Conservation (phyloP, 768 basidiomycete species). For the Phanerochaete sordida region DNA sequence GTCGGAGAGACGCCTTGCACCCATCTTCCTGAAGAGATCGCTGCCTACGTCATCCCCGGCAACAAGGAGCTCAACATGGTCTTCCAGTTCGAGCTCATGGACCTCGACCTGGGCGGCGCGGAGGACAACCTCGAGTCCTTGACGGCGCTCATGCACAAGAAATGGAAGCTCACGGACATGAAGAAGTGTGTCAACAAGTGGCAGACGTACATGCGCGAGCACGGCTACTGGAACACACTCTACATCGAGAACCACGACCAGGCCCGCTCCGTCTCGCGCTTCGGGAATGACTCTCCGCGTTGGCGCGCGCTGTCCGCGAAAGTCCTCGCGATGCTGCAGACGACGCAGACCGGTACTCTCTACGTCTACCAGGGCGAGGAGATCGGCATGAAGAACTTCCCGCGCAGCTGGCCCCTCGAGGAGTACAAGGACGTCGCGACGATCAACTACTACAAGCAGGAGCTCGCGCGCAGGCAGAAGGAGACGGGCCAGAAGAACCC, state of each 20-base stretch:
- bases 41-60: constrained; percentile 50
- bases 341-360: constrained; percentile 62
- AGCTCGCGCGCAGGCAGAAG: constrained; percentile 29
- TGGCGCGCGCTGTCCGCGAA: constrained; percentile 62
- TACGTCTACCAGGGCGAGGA: constrained; percentile 79
- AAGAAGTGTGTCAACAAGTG: constrained; percentile 43
- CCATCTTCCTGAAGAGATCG: constrained; percentile 46
- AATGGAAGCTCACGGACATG: constrained; percentile 53
- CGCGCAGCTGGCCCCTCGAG: constrained; percentile 59
- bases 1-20: constrained; percentile 66
- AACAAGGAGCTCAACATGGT: constrained; percentile 66
- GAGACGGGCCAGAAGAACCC: constrained; percentile 32
- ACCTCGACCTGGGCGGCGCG: constrained; percentile 43
- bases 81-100: constrained; percentile 62
- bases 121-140: constrained; percentile 27
- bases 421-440: constrained; percentile 72
- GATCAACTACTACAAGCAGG: constrained; percentile 54
- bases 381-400: constrained; percentile 63
- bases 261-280: constrained; percentile 59
- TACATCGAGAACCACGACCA: constrained; percentile 75
- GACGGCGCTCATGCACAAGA: constrained; percentile 36
- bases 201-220: constrained; percentile 54
- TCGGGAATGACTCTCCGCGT: constrained; percentile 53
- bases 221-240: constrained; percentile 67
- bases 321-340: constrained; percentile 60